Percentiles rank a stretch among this genome's conserved stretches.
These are phyloP conservation scores for Backusella morwellensis DNA, from an alignment of 192 early-diverging fungal genomes.

Conservation along the genomic window DNA sequence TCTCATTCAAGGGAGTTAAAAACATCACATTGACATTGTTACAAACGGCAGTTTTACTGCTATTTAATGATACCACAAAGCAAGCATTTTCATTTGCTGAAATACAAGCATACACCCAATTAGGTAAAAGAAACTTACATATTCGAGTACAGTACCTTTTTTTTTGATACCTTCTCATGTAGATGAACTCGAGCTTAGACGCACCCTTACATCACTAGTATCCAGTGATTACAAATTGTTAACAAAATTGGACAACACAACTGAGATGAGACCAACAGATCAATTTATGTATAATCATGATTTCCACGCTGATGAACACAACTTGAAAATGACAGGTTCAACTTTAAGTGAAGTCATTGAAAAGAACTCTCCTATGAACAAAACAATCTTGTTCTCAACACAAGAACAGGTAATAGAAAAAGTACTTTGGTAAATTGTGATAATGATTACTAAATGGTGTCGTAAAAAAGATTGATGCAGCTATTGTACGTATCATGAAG, in stretches of 20 bases:
- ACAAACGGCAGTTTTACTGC: slow-evolving; percentile 66
- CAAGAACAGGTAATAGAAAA: slow-evolving; percentile 64
- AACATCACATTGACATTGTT: slow-evolving; percentile 65
- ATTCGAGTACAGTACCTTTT: background rate
- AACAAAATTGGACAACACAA: slow-evolving; percentile 63
- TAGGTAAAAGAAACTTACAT: slow-evolving; percentile 42
- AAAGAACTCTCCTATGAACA: slow-evolving; percentile 67
- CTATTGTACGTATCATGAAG: slow-evolving; percentile 88
- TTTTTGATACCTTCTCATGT: background rate
- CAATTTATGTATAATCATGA: slow-evolving; percentile 54
- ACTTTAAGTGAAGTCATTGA: slow-evolving; percentile 63
- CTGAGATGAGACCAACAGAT: slow-evolving; percentile 55
- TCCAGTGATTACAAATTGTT: slow-evolving; percentile 84
- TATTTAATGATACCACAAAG: slow-evolving; percentile 56
- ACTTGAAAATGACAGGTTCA: slow-evolving; percentile 75
- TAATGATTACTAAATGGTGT: background rate
- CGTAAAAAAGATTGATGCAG: slow-evolving; percentile 62
- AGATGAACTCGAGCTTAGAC: slow-evolving; percentile 75
- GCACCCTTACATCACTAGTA: slow-evolving; percentile 84
- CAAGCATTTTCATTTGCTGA: slow-evolving; percentile 62
- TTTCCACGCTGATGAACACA: slow-evolving; percentile 60
- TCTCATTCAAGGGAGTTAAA: slow-evolving; percentile 49
- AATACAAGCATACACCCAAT: slow-evolving; percentile 68
- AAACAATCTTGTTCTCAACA: slow-evolving; percentile 74
- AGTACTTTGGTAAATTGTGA: slow-evolving; percentile 2